Percentiles rank a stretch among this genome's conserved stretches.
phyloP scores from a whole-genome alignment of 768 basidiomycete genomes.

The Aureoboletus auriporus region DNA sequence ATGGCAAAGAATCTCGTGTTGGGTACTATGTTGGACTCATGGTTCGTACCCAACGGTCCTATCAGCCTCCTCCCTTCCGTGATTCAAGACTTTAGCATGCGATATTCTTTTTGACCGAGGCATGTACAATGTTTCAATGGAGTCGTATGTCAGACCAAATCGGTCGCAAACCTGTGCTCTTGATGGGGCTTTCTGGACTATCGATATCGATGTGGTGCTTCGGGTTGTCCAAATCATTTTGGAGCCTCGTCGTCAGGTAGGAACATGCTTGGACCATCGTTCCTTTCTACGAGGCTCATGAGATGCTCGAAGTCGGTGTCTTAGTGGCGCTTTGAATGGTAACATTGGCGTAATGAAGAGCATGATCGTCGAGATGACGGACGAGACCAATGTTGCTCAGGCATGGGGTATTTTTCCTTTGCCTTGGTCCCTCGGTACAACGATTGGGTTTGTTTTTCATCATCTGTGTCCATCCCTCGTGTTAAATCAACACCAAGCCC shows the following conservation, averaged over 20 bases:
- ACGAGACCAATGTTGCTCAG: constrained; percentile 26
- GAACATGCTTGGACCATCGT: not conserved
- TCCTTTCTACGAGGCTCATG: not conserved
- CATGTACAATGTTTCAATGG: constrained; percentile 46
- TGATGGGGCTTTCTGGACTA: constrained; percentile 42
- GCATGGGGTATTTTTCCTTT: constrained; percentile 60
- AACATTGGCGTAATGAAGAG: constrained; percentile 51
- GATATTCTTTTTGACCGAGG: constrained; percentile 47
- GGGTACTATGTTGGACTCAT: constrained; percentile 48
- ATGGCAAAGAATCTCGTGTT: constrained; percentile 42
- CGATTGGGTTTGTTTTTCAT: constrained; percentile 36
- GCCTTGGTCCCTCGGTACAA: constrained; percentile 39
- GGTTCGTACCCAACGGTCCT: constrained; percentile 27
- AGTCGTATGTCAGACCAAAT: constrained; percentile 47
- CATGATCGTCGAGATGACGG: constrained; percentile 41
- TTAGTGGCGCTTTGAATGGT: constrained; percentile 52
- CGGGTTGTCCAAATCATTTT: constrained; percentile 45
- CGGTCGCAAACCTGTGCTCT: constrained; percentile 46
- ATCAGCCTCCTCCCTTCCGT: not conserved
- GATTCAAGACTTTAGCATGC: constrained; percentile 34
- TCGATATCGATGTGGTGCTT: constrained; percentile 46
- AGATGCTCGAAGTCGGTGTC: constrained; percentile 33
- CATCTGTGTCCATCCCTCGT: not conserved
- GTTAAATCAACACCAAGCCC: constrained; percentile 42
- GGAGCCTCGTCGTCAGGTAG: constrained; percentile 40